Evolutionary conservation across 1,284 basidiomycete genomes (phyloP).

Genomic region (Butyriboletus appendiculatus): DNA sequence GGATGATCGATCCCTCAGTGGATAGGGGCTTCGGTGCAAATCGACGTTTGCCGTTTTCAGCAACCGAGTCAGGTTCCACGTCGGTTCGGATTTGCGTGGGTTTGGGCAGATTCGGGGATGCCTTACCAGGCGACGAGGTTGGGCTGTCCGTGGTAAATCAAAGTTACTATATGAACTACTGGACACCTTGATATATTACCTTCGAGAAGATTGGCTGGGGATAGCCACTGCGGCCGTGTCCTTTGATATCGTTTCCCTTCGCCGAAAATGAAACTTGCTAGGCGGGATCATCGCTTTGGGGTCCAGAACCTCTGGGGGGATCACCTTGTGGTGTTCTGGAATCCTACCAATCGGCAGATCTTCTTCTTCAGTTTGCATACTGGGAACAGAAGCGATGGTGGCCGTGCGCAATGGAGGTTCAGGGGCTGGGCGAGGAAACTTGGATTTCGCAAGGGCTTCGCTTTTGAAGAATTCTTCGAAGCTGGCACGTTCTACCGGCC

Average conservation of each 20-base stretch:
- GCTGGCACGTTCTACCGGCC: slow-evolving; percentile 82
- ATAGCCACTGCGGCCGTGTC: slow-evolving; percentile 5
- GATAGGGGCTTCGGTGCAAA: slow-evolving; percentile 41
- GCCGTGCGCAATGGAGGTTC: slow-evolving; percentile 20
- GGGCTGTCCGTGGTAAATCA: slow-evolving; percentile 12
- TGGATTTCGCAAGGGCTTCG: slow-evolving; percentile 79
- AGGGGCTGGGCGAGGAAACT: slow-evolving; percentile 57
- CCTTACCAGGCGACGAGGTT: slow-evolving; percentile 20
- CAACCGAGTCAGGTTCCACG: slow-evolving; percentile 2
- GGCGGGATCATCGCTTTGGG: slow-evolving; percentile 77
- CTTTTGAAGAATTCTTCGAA: slow-evolving; percentile 94
- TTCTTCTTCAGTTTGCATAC: slow-evolving; percentile 31
- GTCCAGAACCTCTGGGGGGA: slow-evolving; percentile 75
- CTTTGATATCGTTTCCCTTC: slow-evolving; percentile 27
- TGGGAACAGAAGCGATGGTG: slow-evolving; percentile 14
- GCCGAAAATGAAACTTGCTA: slow-evolving; percentile 72
- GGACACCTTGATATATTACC: slow-evolving; percentile 11
- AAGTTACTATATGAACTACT: neutral
- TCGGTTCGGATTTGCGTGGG: slow-evolving; percentile 14
- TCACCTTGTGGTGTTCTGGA: slow-evolving; percentile 65
- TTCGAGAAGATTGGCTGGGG: slow-evolving; percentile 17
- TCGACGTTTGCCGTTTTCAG: slow-evolving; percentile 17
- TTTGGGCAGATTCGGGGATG: slow-evolving; percentile 10
- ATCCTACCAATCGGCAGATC: slow-evolving; percentile 37
- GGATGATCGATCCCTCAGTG: slow-evolving; percentile 68